phyloP scores from a whole-genome alignment of 2,329 filamentous ascomycete genomes.

The Fusarium marasasianum region DNA sequence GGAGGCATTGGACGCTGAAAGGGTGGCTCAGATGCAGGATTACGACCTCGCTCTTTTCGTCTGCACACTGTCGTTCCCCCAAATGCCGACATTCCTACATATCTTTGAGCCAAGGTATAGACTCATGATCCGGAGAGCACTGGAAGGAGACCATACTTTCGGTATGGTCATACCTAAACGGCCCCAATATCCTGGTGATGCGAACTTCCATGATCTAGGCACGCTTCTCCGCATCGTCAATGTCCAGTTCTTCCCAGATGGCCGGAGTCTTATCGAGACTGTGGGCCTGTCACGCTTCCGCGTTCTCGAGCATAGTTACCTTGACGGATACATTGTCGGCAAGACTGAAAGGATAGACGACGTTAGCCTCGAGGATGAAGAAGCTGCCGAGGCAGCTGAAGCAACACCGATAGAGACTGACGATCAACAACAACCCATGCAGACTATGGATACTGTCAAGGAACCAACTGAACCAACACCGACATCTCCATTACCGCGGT shows the following conservation, averaged over 20 bases:
- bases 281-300: slow-evolving; percentile 80
- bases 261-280: slow-evolving; percentile 83
- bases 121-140: slow-evolving; percentile 83
- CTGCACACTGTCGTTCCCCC: slow-evolving; percentile 82
- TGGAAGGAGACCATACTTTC: slow-evolving; percentile 79
- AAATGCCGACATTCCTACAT: slow-evolving; percentile 85
- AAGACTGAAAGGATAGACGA: slow-evolving; percentile 82
- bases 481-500: not conserved
- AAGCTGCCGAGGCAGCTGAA: slow-evolving; percentile 77
- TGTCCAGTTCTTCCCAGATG: slow-evolving; percentile 78
- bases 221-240: slow-evolving; percentile 81
- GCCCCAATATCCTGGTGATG: slow-evolving; percentile 47
- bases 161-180: slow-evolving; percentile 84
- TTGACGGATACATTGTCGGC: slow-evolving; percentile 84
- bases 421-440: not conserved
- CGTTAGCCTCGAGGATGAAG: slow-evolving; percentile 82
- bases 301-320: slow-evolving; percentile 68
- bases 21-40: slow-evolving; percentile 63
- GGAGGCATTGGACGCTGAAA: slow-evolving; percentile 65
- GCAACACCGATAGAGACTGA: slow-evolving; percentile 30
- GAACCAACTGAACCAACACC: not conserved
- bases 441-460: not conserved
- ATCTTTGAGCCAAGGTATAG: slow-evolving; percentile 94
- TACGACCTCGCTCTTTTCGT: slow-evolving; percentile 79
- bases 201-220: slow-evolving; percentile 75